phyloP scores from a whole-genome alignment of 768 basidiomycete genomes.

The Termitomyces sp. region DNA sequence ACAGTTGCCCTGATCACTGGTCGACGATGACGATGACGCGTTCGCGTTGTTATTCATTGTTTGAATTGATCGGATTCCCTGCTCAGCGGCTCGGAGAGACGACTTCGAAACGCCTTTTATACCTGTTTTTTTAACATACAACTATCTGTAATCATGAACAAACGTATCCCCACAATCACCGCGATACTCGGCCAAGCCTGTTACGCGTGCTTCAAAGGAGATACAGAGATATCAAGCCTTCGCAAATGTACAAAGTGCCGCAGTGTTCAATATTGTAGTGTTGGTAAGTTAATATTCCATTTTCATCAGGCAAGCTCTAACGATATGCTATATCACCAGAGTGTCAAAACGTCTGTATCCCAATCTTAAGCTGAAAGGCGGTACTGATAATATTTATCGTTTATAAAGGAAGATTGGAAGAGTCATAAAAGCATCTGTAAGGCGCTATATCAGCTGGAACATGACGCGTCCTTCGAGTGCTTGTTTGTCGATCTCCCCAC shows the following conservation, averaged over 20 bases:
- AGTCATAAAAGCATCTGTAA: constrained; percentile 28
- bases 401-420: constrained; percentile 20
- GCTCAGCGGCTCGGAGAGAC: background rate
- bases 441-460: constrained; percentile 20
- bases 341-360: constrained; percentile 23
- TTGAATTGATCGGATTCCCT: background rate
- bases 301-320: background rate
- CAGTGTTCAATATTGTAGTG: constrained; percentile 25
- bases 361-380: background rate
- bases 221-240: constrained; percentile 10
- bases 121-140: background rate
- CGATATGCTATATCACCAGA: constrained; percentile 9
- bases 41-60: background rate
- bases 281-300: constrained; percentile 12
- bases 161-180: background rate
- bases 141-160: background rate
- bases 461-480: constrained; percentile 3
- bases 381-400: background rate
- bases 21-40: background rate
- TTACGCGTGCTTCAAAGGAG: constrained; percentile 23
- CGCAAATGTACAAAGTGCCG: constrained; percentile 25
- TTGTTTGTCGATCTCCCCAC: constrained; percentile 8
- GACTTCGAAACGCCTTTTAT: too few species aligned
- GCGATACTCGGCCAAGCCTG: constrained; percentile 20
- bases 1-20: too few species aligned